Percentiles rank a stretch among this genome's conserved stretches.
These are phyloP conservation scores for Trichoderma gamsii DNA, from an alignment of 495 filamentous ascomycete genomes.

Conservation along the genomic window DNA sequence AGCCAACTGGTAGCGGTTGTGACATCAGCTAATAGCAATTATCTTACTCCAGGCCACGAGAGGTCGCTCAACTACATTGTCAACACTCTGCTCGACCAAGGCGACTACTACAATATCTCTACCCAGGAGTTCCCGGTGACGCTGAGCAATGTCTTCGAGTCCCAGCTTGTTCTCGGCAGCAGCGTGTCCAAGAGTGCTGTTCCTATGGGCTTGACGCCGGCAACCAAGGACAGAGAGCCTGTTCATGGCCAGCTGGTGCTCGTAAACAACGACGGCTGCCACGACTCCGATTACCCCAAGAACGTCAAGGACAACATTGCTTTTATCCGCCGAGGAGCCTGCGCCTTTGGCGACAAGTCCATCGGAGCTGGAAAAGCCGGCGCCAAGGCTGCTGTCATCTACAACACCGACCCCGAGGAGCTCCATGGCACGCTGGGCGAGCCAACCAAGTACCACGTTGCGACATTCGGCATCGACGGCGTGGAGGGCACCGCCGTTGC, in stretches of 20 bases:
- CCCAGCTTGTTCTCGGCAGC: slow-evolving; percentile 49
- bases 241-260: slow-evolving; percentile 42
- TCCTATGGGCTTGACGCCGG: slow-evolving; percentile 55
- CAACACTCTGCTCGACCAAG: slow-evolving; percentile 40
- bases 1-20: background rate
- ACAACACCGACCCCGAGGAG: slow-evolving; percentile 47
- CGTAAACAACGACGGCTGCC: slow-evolving; percentile 43
- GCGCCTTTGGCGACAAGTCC: slow-evolving; percentile 56
- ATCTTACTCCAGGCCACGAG: slow-evolving; percentile 42
- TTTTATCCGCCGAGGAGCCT: slow-evolving; percentile 51
- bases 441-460: slow-evolving; percentile 47
- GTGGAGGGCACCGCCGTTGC: slow-evolving; percentile 44
- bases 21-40: background rate
- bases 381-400: slow-evolving; percentile 55
- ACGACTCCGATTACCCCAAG: slow-evolving; percentile 40
- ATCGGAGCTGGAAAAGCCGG: slow-evolving; percentile 50
- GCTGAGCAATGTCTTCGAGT: slow-evolving; percentile 52
- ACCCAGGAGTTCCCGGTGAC: slow-evolving; percentile 56
- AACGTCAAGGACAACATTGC: slow-evolving; percentile 46
- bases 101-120: slow-evolving; percentile 52
- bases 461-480: slow-evolving; percentile 52
- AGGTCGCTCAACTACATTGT: slow-evolving; percentile 57
- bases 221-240: slow-evolving; percentile 50
- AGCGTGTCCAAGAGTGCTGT: slow-evolving; percentile 43
- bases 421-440: slow-evolving; percentile 49